phyloP scores from a whole-genome alignment of 805 yeast genomes.

The Diddensiella transvaalensis region DNA sequence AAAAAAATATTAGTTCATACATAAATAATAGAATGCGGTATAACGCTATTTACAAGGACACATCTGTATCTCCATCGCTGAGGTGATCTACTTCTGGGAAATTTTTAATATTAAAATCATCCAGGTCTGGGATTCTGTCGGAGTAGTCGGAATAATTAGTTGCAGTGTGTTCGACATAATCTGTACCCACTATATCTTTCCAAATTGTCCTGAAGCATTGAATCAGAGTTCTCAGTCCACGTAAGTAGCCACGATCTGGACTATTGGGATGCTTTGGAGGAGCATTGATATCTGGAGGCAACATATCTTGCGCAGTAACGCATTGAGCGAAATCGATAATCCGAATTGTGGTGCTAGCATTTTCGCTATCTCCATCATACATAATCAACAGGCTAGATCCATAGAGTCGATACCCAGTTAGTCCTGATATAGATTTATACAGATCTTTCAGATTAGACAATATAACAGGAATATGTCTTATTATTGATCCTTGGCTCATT shows the following conservation, averaged over 20 bases:
- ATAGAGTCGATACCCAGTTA: slow-evolving; percentile 80
- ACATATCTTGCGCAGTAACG: slow-evolving; percentile 56
- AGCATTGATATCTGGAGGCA: slow-evolving; percentile 43
- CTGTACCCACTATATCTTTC: slow-evolving; percentile 17
- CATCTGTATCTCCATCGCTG: slow-evolving; percentile 10
- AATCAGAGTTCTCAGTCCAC: slow-evolving; percentile 75
- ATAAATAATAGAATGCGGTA: background rate
- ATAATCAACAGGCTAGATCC: slow-evolving; percentile 86
- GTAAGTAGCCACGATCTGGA: slow-evolving; percentile 79
- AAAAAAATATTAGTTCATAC: background rate
- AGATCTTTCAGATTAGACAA: slow-evolving; percentile 59
- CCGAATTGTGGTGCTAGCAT: slow-evolving; percentile 43
- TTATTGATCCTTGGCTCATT: slow-evolving; percentile 48
- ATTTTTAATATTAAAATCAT: slow-evolving; percentile 18
- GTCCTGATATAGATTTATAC: slow-evolving; percentile 47
- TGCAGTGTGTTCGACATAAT: slow-evolving; percentile 7
- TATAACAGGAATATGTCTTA: slow-evolving; percentile 63
- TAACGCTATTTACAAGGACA: slow-evolving; percentile 15
- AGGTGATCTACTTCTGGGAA: slow-evolving; percentile 8
- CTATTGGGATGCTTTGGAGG: slow-evolving; percentile 66
- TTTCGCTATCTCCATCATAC: slow-evolving; percentile 63
- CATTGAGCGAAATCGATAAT: slow-evolving; percentile 96
- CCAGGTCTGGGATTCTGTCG: slow-evolving; percentile 15
- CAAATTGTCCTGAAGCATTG: slow-evolving; percentile 47
- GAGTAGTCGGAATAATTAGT: background rate